These are phyloP conservation scores for Thielaviopsis ethacetica DNA, from an alignment of 2,329 filamentous ascomycete genomes.

Conservation along the genomic window DNA sequence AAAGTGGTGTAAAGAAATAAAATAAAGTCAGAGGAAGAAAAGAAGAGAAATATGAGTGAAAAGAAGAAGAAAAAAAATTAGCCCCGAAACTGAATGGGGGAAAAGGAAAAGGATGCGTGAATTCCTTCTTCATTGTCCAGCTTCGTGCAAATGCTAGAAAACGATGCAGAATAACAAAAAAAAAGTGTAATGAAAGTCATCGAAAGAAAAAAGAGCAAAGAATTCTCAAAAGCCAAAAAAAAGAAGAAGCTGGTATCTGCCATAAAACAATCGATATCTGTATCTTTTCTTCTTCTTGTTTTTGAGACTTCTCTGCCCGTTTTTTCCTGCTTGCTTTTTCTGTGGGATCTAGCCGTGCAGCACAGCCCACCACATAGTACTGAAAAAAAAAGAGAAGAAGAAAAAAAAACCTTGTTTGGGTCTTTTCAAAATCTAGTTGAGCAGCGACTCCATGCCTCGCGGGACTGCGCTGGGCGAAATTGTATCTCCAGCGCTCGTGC, in stretches of 20 bases:
- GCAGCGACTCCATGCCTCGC: conserved; percentile 19
- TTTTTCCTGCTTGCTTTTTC: no score
- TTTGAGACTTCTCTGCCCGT: no score
- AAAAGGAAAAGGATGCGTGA: background rate
- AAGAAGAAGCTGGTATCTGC: background rate
- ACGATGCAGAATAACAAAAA: background rate
- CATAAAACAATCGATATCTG: background rate
- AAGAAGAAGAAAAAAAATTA: background rate
- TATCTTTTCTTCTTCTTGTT: no score
- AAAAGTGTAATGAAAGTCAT: background rate
- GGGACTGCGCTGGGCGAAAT: conserved; percentile 29
- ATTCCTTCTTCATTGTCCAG: background rate
- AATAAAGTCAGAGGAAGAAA: background rate
- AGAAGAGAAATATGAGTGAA: background rate
- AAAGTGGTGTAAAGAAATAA: background rate
- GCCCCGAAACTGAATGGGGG: background rate
- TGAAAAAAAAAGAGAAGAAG: background rate
- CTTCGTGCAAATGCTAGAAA: background rate
- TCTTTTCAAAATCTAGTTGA: background rate
- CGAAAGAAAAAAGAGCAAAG: background rate
- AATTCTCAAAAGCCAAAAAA: background rate
- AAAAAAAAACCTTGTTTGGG: background rate
- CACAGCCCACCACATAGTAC: no score
- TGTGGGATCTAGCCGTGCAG: no score
- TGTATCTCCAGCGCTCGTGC: conserved; percentile 17